These are phyloP conservation scores for Canna indica DNA, from an alignment of 176 grass and related monocot species.

Conservation along the genomic window DNA sequence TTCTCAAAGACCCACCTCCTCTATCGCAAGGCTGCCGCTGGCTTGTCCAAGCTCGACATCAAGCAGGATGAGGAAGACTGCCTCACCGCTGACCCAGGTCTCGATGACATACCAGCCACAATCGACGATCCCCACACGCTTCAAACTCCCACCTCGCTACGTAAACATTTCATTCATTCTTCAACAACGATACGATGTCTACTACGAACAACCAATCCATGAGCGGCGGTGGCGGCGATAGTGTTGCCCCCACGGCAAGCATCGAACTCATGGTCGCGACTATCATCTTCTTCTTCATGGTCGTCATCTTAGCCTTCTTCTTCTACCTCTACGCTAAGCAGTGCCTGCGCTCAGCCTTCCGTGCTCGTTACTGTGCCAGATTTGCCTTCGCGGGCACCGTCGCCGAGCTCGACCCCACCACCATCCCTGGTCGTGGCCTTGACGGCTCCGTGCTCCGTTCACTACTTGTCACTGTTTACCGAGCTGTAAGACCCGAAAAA, in stretches of 20 bases:
- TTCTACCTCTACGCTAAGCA: constrained; percentile 82
- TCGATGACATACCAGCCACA: no score
- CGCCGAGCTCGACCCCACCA: constrained; percentile 7
- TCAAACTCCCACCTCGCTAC: neutral
- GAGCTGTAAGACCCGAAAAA: no score
- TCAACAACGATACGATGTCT: neutral
- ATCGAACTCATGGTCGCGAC: no score
- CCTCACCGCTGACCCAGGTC: no score
- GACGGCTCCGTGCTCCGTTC: constrained; percentile 24
- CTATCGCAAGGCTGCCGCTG: no score
- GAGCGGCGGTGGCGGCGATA: neutral
- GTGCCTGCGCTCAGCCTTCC: constrained; percentile 27
- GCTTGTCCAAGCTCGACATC: no score
- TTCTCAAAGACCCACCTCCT: no score
- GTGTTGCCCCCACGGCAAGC: constrained; percentile 29
- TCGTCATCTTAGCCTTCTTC: constrained; percentile 65
- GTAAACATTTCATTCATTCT: no score
- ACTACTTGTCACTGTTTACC: constrained; percentile 29
- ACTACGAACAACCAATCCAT: neutral
- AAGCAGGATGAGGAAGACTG: no score
- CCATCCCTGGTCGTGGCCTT: constrained; percentile 29
- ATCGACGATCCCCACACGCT: neutral
- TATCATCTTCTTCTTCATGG: constrained; percentile 75
- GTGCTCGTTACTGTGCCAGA: neutral
- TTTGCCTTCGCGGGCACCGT: constrained; percentile 23